Evolutionary conservation across 2,329 filamentous ascomycete species (phyloP).

Genomic region (Colletotrichum musicola): DNA sequence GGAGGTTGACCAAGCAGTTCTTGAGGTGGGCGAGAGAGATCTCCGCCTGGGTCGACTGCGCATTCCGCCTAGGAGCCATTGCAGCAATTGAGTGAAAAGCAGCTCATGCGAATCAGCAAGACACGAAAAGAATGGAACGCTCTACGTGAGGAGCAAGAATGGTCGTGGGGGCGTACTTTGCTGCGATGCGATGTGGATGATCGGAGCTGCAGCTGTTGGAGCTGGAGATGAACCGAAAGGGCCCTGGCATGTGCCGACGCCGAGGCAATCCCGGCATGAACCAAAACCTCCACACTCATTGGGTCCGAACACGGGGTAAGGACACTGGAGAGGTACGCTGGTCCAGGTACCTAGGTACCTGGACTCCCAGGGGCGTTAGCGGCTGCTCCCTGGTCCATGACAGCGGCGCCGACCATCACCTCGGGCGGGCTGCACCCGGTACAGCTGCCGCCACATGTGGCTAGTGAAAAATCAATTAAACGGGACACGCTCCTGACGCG

Average conservation of each 20-base stretch:
- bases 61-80: slow-evolving; percentile 66
- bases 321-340: not conserved
- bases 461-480: slow-evolving; percentile 35
- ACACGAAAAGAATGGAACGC: slow-evolving; percentile 10
- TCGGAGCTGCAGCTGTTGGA: slow-evolving; percentile 19
- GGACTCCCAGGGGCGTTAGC: not conserved
- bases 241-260: slow-evolving; percentile 49
- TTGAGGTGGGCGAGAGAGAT: slow-evolving; percentile 89
- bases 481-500: slow-evolving; percentile 34
- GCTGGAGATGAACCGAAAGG: slow-evolving; percentile 33
- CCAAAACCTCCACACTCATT: slow-evolving; percentile 29
- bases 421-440: not conserved
- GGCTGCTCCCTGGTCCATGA: not conserved
- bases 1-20: slow-evolving; percentile 95
- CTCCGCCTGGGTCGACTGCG: slow-evolving; percentile 80
- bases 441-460: slow-evolving; percentile 13
- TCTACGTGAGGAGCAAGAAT: slow-evolving; percentile 11
- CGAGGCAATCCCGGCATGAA: slow-evolving; percentile 39
- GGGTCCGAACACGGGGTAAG: slow-evolving; percentile 33
- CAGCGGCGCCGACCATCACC: slow-evolving; percentile 2
- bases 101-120: slow-evolving; percentile 8
- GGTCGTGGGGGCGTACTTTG: slow-evolving; percentile 1
- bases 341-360: not conserved
- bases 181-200: slow-evolving; percentile 20
- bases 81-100: slow-evolving; percentile 20